Evolutionary conservation across 257 asterid species (phyloP).

Genomic region (Echites panduratus): DNA sequence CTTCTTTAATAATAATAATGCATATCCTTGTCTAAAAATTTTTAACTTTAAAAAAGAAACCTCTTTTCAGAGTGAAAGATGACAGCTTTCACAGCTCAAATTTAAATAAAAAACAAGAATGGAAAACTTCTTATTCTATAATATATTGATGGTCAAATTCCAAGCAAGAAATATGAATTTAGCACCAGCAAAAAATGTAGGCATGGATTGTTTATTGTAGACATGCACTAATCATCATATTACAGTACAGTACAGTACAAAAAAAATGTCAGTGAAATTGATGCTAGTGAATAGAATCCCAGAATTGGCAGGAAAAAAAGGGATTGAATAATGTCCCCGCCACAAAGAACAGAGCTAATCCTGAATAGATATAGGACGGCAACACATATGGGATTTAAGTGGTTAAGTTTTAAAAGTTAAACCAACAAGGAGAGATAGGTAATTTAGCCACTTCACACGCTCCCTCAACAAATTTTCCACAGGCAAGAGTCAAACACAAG

Average conservation of each 20-base stretch:
- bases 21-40: too few relatives aligned
- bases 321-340: too few relatives aligned
- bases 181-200: not conserved
- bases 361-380: not conserved
- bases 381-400: not conserved
- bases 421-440: too few relatives aligned
- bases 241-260: too few relatives aligned
- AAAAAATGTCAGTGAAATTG: too few relatives aligned
- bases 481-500: too few relatives aligned
- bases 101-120: not conserved
- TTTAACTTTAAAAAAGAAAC: not conserved
- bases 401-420: too few relatives aligned
- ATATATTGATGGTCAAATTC: not conserved
- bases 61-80: not conserved
- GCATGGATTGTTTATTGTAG: not conserved
- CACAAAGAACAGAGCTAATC: not conserved
- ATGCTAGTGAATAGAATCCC: too few relatives aligned
- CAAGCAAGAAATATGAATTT: not conserved
- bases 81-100: not conserved
- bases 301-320: too few relatives aligned
- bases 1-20: not conserved
- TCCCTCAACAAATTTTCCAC: too few relatives aligned
- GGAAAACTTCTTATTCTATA: not conserved
- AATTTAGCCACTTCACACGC: too few relatives aligned
- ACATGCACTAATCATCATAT: not conserved